Percentiles rank a stretch among this genome's conserved stretches.
phyloP scores from a whole-genome alignment of 2,329 filamentous ascomycete species.

The Penicillium sp. region DNA sequence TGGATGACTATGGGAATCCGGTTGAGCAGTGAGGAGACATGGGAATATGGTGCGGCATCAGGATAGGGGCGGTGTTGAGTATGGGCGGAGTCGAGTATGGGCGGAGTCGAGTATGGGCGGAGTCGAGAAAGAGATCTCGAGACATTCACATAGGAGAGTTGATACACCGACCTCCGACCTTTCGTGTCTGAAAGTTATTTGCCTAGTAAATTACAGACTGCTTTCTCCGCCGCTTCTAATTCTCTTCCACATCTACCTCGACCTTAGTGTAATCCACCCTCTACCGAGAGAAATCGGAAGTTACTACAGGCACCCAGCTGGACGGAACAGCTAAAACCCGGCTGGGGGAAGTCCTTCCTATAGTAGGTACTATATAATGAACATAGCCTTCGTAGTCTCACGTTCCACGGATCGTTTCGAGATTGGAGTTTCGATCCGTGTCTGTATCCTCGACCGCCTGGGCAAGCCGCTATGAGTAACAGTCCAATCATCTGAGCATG shows the following conservation, averaged over 20 bases:
- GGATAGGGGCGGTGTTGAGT: too few relatives aligned
- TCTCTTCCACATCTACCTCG: too few relatives aligned
- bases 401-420: not conserved
- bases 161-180: too few relatives aligned
- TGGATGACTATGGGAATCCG: conserved; percentile 51
- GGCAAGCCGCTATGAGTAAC: not conserved
- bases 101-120: not conserved
- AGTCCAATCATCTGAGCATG: conserved; percentile 1
- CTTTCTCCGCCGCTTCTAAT: too few relatives aligned
- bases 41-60: not conserved
- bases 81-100: not conserved
- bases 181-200: too few relatives aligned
- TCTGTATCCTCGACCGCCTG: not conserved
- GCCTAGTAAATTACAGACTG: too few relatives aligned
- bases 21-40: not conserved
- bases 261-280: too few relatives aligned
- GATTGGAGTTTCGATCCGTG: not conserved
- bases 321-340: too few relatives aligned
- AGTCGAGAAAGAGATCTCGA: not conserved
- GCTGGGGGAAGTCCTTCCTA: not conserved
- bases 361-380: not conserved
- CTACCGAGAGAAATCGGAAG: too few relatives aligned
- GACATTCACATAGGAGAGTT: not conserved
- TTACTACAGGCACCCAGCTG: too few relatives aligned
- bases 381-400: not conserved